Evolutionary conservation across 2,329 filamentous ascomycete genomes (phyloP), one percentile per base, ranked within the genome.

Genomic region (Fusarium nisikadoi): DNA sequence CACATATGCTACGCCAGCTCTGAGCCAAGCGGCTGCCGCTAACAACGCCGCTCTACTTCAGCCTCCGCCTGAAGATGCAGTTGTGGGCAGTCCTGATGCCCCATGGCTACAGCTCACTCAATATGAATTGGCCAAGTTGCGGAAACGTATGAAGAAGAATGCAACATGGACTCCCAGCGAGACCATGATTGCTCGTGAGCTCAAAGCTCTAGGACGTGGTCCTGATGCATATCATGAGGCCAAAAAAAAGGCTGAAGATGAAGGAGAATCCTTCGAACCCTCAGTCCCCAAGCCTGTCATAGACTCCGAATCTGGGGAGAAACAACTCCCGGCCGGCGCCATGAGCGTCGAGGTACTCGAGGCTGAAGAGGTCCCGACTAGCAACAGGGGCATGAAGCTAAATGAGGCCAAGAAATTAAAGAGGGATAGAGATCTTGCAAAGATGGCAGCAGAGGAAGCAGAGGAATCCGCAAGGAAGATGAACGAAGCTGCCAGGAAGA

Each of bases 91-190:
- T 61, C 76, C 84, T 6, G 87, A 91, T 75, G 87, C 88, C 16
- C 90, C 90, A 0, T 92, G 90, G 90, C 83, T 92, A 29, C 89
- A 89, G 74, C 84, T 92, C 41, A 92, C 90, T 11, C 83, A 86
- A 20, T 91, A 88, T 70, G 90, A 92, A 78, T 84, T 92, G 50
- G 90, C 90, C 2, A 88, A 90, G 70, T 85, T 96, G 12, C 86
- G 93, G 67, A 96, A 96, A 82, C 88, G 92, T 23, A 96, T 96
- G 93, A 96, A 96, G 87, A 96, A 96, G 86, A 96, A 96, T 77
- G 92, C 93, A 0, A 91, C 93, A 8, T 96, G 93, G 93, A 91
- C 89, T 6, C 93, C 93, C 0, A 95, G 92, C 70, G 92, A 94
- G 75, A 95, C 93, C 0, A 96, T 96, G 93, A 93, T 95, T 71